Percentiles rank a stretch among this genome's conserved stretches.
phyloP scores from a whole-genome alignment of 2,329 filamentous ascomycete species.

The Mycosphaerella arachidis region DNA sequence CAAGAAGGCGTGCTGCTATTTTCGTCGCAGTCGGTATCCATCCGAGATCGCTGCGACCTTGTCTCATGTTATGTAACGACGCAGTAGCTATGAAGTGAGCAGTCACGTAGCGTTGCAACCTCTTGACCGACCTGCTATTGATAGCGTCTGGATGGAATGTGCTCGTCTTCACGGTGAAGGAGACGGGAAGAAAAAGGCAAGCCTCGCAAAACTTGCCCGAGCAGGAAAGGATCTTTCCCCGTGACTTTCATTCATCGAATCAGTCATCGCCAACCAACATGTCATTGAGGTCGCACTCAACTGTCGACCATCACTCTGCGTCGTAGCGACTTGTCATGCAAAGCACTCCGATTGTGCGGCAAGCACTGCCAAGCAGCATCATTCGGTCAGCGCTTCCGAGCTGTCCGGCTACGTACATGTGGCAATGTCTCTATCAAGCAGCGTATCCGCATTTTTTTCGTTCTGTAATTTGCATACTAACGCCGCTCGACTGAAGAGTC shows the following conservation, averaged over 20 bases:
- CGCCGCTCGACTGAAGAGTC: not conserved
- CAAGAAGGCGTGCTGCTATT: not conserved
- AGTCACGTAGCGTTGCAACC: not conserved
- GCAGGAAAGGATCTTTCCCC: not conserved
- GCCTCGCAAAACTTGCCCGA: not conserved
- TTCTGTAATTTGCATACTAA: not conserved
- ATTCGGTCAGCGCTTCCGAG: not conserved
- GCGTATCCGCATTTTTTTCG: not conserved
- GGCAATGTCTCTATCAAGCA: not conserved
- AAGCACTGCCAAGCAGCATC: not conserved
- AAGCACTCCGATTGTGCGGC: too few relatives aligned
- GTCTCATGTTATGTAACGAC: not conserved
- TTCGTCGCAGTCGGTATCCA: not conserved
- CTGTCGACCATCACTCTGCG: too few relatives aligned
- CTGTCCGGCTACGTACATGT: not conserved
- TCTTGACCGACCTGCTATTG: not conserved
- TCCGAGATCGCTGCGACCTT: not conserved
- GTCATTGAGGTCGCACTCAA: not conserved
- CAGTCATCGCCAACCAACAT: not conserved
- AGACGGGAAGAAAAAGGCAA: not conserved
- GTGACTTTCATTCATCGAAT: not conserved
- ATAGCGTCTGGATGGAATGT: not conserved
- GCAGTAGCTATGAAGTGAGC: not conserved
- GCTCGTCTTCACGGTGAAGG: not conserved
- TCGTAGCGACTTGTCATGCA: too few relatives aligned